phyloP scores from a whole-genome alignment of 441 rosid species.

The Erodium chrysanthum region DNA sequence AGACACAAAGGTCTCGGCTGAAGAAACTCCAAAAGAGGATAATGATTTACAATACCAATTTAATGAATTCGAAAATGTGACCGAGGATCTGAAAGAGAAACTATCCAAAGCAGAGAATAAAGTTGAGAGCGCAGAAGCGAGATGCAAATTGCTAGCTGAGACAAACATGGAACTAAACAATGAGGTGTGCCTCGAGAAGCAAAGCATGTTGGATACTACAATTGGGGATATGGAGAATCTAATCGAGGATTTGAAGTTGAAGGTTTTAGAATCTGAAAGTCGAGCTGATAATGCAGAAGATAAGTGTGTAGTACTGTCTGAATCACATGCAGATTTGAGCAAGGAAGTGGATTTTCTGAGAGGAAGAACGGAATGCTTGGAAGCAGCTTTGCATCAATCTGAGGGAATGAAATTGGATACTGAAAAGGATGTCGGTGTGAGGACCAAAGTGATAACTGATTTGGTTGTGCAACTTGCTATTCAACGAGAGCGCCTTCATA shows the following conservation, averaged over 20 bases:
- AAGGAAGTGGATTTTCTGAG: conserved; percentile 57
- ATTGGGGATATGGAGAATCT: conserved; percentile 73
- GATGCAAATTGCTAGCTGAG: conserved; percentile 27
- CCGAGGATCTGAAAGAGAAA: conserved; percentile 62
- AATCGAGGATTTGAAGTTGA: conserved; percentile 64
- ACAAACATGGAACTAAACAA: background rate
- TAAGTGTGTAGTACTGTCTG: conserved; percentile 60
- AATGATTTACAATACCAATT: conserved; percentile 18
- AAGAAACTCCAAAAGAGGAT: conserved; percentile 22
- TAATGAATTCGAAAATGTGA: conserved; percentile 68
- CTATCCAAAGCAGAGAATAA: conserved; percentile 54
- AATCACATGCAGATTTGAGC: conserved; percentile 56
- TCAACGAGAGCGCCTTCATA: conserved; percentile 81
- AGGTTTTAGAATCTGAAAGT: conserved; percentile 55
- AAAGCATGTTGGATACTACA: conserved; percentile 49
- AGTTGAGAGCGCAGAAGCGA: conserved; percentile 69
- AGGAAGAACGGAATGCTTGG: conserved; percentile 51
- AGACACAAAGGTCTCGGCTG: conserved; percentile 21
- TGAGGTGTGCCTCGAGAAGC: conserved; percentile 49
- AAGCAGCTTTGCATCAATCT: conserved; percentile 52
- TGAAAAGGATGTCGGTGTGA: conserved; percentile 54
- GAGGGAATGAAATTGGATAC: conserved; percentile 58
- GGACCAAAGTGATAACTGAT: conserved; percentile 57
- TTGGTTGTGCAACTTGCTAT: conserved; percentile 59
- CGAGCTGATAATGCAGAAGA: conserved; percentile 69